Evolutionary conservation across 371 early-diverging fungal species (phyloP), one percentile per base, ranked within the genome.

Genomic region (Blastocladiella emersonii): DNA sequence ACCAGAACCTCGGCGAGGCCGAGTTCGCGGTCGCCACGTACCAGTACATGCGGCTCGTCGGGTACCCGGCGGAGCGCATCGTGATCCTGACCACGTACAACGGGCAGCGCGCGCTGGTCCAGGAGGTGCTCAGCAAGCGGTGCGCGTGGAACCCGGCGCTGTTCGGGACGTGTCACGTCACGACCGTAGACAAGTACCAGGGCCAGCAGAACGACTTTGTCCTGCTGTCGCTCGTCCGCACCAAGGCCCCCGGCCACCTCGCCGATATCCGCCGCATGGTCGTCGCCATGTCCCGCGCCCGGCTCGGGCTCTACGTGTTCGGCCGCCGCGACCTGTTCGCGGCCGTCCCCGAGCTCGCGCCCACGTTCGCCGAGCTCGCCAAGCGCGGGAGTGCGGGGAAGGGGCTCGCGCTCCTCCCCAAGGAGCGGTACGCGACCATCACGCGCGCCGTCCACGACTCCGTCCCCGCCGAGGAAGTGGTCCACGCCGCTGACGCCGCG

Each of bases 1-100:
- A 79, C 69, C 92, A 97, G 73, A 97, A 97, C 69, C 71, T 96
- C 61, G 94, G 89, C n/a, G 98, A 97, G 68, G 98, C 98, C 32
- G 98, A 97, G 74, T 95, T 89, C 67, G 78, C 89, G 6, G 97
- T 97, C 10, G 93, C 95, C 8, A 75, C 85, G 17, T 97, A 82
- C 77, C 92, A 91, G 75, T 97, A 95, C 76, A 93, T 97, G 98
- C 83, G 93, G 30, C 72, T 94, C 49, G 61, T 89, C 41, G 98
- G 98, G 68, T 95, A 96, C 63, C 90, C 94, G 3, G 82, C 89
- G 0, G 82, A 85, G 36, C 82, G 83, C 61, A 93, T 97, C 61
- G 78, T 90, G 0, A 89, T 97, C 43, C 70, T 97, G 68, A 92
- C 98, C 10, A 91, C 96, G 0, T 97, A 97, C 66, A 92, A 93